Evolutionary conservation across 805 yeast genomes (phyloP), one percentile per base, ranked within the genome.

Genomic region (Saccharomyces kudriavzevii): DNA sequence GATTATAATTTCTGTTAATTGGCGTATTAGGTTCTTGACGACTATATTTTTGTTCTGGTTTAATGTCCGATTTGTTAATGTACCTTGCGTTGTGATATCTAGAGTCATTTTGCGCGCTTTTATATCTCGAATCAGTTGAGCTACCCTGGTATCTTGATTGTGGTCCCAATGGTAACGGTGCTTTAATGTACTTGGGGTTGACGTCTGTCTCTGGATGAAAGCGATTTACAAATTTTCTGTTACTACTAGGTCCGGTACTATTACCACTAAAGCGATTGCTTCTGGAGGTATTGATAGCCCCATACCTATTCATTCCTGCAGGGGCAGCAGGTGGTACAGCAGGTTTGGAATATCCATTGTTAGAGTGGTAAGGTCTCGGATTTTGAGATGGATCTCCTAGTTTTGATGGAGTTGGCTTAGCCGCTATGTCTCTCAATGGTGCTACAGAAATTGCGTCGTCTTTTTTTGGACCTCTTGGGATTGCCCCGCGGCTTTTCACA

Each of bases 391-490:
- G 43, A 17, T 35, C 43, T 35, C 43, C 17, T 10, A 17, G 8
- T 17, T 35, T 35, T 17, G 43, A 9, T 9, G 43, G 22, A 6
- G 43, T 22, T 2, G 43, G 43, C 43, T 20, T 35, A 17, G 43
- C 2, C 1, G 17, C 9, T 35, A 17, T 17, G 11, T 35, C 20
- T 17, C 20, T 35, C 11, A 17, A 17, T 17, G 43, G 43, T 5
- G 43, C 24, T 17, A 35, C 8, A 35, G 17, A 20, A 20, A 8
- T 9, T 17, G 11, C 24, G 24, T 35, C 43, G 9, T 35, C 43
- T 17, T 35, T 35, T 11, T 35, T 35, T 1, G 59, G 59, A 13
- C 58, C 59, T 17, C 50, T 56, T 22, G 59, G 59, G 24, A 56
- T 49, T 3, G 45, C 14, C 22, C 26, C 45, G 24, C 50, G 51